These are phyloP conservation scores for Lactarius tabidus DNA, from an alignment of 768 basidiomycete genomes.

Conservation along the genomic window DNA sequence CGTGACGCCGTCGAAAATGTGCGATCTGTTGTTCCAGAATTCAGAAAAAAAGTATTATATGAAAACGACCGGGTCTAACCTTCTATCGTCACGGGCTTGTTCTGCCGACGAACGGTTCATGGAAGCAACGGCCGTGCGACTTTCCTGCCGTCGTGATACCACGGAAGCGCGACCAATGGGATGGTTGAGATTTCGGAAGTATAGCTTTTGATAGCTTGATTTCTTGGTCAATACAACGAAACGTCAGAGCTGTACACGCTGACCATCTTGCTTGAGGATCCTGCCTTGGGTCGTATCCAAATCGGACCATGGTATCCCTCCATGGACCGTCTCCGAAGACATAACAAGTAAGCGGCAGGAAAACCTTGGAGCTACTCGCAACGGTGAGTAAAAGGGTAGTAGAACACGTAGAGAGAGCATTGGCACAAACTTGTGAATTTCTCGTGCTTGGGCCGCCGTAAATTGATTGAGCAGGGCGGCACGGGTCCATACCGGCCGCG, in stretches of 20 bases:
- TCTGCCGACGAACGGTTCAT: conserved; percentile 38
- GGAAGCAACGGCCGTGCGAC: conserved; percentile 29
- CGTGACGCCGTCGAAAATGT: conserved; percentile 85
- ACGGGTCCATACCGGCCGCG: conserved; percentile 89
- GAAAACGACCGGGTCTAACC: conserved; percentile 20
- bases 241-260: conserved; percentile 29
- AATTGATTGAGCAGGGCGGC: conserved; percentile 82
- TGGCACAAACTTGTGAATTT: conserved; percentile 65
- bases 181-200: conserved; percentile 85
- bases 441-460: conserved; percentile 56
- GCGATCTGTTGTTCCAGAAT: conserved; percentile 40
- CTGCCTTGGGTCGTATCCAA: conserved; percentile 86
- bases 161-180: conserved; percentile 75
- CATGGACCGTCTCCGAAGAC: conserved; percentile 93
- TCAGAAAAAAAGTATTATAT: not conserved
- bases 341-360: conserved; percentile 79
- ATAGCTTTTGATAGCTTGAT: conserved; percentile 79
- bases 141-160: conserved; percentile 61
- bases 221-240: conserved; percentile 5
- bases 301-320: conserved; percentile 82
- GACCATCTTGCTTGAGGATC: conserved; percentile 73
- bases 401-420: not conserved
- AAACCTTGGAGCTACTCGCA: conserved; percentile 62
- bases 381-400: conserved; percentile 1
- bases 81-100: conserved; percentile 27